A percentile compares a stretch with the other conserved stretches of the same genome.
Evolutionary conservation across 176 grass and related monocot genomes (phyloP).

Genomic region (Phyllostachys edulis): DNA sequence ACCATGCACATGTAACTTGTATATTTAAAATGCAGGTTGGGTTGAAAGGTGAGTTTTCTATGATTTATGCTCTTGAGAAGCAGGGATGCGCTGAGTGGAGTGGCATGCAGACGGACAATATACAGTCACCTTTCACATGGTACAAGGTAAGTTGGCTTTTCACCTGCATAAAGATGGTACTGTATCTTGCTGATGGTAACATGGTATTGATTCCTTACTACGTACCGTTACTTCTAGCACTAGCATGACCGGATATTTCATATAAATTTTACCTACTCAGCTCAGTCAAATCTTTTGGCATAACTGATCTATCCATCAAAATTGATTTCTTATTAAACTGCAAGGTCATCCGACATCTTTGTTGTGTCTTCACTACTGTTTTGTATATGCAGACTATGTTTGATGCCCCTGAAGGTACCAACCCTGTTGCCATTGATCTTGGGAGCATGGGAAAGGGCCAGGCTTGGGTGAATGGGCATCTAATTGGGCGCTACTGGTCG

Average conservation of each 20-base stretch:
- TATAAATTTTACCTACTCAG: neutral
- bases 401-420: slow-evolving; percentile 71
- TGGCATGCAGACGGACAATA: slow-evolving; percentile 50
- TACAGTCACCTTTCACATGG: slow-evolving; percentile 70
- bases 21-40: slow-evolving; percentile 59
- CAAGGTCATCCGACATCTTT: neutral
- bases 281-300: slow-evolving; percentile 4
- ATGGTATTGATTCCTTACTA: slow-evolving; percentile 7
- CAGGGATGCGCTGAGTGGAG: slow-evolving; percentile 62
- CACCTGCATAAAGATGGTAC: neutral
- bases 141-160: slow-evolving; percentile 70
- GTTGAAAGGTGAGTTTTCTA: slow-evolving; percentile 72
- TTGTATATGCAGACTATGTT: slow-evolving; percentile 59
- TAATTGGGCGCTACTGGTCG: slow-evolving; percentile 87
- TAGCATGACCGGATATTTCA: neutral
- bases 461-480: slow-evolving; percentile 88
- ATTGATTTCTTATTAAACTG: no score
- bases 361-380: neutral
- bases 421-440: slow-evolving; percentile 75
- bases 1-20: slow-evolving; percentile 9
- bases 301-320: neutral
- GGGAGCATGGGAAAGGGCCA: slow-evolving; percentile 98
- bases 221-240: neutral
- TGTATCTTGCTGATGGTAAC: neutral
- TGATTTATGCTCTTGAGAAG: slow-evolving; percentile 70